Evolutionary conservation across 257 asterid genomes (phyloP).

Genomic region (Leonotis leonurus): DNA sequence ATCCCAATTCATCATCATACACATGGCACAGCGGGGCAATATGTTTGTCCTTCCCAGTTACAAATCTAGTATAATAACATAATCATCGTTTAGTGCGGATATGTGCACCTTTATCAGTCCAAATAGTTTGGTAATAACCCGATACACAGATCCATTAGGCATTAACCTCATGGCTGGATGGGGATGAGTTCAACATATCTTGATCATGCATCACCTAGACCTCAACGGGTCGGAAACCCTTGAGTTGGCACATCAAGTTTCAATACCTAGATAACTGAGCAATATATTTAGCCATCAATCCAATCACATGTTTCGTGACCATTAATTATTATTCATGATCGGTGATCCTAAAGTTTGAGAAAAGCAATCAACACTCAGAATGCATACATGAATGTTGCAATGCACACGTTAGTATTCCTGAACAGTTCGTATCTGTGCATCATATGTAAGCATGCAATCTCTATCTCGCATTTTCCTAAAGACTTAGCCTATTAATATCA

Average conservation of each 20-base stretch:
- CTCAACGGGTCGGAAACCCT: background rate
- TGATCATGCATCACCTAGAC: background rate
- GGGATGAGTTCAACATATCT: background rate
- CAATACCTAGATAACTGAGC: background rate
- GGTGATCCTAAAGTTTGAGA: background rate
- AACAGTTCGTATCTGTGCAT: background rate
- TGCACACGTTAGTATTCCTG: background rate
- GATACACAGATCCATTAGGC: background rate
- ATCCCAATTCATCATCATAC: background rate
- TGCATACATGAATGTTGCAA: background rate
- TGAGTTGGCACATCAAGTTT: background rate
- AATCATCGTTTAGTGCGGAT: background rate
- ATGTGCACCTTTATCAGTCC: background rate
- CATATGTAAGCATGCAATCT: background rate
- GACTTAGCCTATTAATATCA: background rate
- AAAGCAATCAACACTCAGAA: background rate
- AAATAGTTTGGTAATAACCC: background rate
- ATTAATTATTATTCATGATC: background rate
- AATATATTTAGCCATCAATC: background rate
- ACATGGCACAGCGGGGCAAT: background rate
- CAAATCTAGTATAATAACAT: background rate
- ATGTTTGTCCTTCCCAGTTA: background rate
- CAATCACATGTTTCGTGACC: background rate
- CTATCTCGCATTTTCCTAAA: background rate
- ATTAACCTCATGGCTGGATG: background rate